Base-by-base conservation (phyloP, 2,329 filamentous ascomycete genomes). In the Seiridium cupressi region DNA sequence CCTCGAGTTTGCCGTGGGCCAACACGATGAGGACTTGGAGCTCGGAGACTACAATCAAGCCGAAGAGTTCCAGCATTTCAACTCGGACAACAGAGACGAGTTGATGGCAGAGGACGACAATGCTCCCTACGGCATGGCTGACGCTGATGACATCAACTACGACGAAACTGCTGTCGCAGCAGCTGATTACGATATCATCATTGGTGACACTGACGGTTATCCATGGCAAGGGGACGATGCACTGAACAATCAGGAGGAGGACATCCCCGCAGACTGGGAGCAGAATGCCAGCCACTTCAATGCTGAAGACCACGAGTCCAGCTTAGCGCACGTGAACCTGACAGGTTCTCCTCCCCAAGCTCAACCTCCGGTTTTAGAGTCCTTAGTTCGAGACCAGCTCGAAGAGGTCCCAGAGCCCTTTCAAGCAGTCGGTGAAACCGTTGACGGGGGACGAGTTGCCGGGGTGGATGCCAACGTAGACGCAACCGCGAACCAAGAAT, bases 21-120 rank as follows among this genome's bases (percentile, higher is more conserved):
- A 71, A 44, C 62, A 63, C 36, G 72, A 73, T 51, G 70, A 72
- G 62, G 70, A 72, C 26, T 65, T 73, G 58, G 71, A 72, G 34
- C 66, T 73, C 9, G 70, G 63, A 46, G 72, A 73, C 57, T 72
- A 68, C 48, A 70, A 72, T 36, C 64, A 68, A 58, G 53, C 60
- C 4, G 65, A 68, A 34, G 69, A 70, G 38, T 65, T 69, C 31
- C 63, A 69, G 6, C 66, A 69, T n/a, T 71, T 70, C 58, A 71
- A 70, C 60, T 65, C 68, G 4, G 72, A 73, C 56, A 69, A 63
- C 7, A 66, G 69, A 60, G 72, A 73, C 56, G 72, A 73, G 60
- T 44, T 72, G 44, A 73, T 73, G 72, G 70, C 66, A 4, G 72
- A 73, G 55, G 67, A 65, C 10, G 72, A 73, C 47, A 70, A 73